phyloP scores from a whole-genome alignment of 1,139 yeast genomes.

The Yamadazyma triangularis region DNA sequence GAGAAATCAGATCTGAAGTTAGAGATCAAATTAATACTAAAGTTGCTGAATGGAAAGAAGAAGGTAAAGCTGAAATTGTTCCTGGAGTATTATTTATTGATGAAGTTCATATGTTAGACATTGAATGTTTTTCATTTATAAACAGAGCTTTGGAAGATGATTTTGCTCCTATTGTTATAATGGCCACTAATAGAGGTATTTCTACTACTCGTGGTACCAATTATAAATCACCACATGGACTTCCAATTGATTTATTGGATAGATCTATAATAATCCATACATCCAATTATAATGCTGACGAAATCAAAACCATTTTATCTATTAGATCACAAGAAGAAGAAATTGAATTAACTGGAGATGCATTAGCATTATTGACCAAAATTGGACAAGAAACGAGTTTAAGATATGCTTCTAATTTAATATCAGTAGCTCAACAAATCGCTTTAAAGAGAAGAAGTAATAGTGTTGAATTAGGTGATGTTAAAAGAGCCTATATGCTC shows the following conservation, averaged over 20 bases:
- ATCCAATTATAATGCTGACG: constrained; percentile 68
- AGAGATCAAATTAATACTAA: constrained; percentile 96
- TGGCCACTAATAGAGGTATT: constrained; percentile 98
- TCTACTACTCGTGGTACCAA: constrained; percentile 90
- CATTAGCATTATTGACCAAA: constrained; percentile 83
- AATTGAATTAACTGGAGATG: constrained; percentile 78
- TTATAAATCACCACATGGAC: constrained; percentile 93
- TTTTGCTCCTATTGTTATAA: constrained; percentile 92
- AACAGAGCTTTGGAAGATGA: constrained; percentile 97
- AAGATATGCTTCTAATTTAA: constrained; percentile 89
- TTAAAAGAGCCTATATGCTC: constrained; percentile 81
- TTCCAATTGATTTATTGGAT: constrained; percentile 91
- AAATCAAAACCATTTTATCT: constrained; percentile 77
- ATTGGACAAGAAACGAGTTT: constrained; percentile 90
- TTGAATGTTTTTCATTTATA: constrained; percentile 92
- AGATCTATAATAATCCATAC: constrained; percentile 93
- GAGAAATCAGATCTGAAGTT: constrained; percentile 93
- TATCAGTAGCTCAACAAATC: constrained; percentile 82
- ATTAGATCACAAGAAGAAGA: constrained; percentile 97
- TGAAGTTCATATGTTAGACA: constrained; percentile 98
- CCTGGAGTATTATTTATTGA: constrained; percentile 99
- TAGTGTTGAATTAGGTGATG: constrained; percentile 72
- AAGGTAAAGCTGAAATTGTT: constrained; percentile 96
- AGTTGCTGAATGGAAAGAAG: constrained; percentile 99
- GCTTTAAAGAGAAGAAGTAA: constrained; percentile 74